Evolutionary conservation across 306 rosid species (phyloP).

Genomic region (Alnus rubra): DNA sequence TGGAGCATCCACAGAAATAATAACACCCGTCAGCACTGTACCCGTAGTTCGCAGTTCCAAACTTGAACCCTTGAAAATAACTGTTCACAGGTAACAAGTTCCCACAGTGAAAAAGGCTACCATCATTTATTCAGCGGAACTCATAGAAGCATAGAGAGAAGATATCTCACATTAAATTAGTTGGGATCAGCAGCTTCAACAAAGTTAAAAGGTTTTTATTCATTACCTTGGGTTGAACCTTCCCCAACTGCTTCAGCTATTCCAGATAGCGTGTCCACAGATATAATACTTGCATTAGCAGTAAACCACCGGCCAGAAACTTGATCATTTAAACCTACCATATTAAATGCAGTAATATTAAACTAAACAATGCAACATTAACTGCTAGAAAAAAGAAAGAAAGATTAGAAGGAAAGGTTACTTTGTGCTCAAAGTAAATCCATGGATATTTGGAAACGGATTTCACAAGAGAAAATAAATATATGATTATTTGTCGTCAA

Average conservation of each 20-base stretch:
- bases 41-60: conserved; percentile 65
- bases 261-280: conserved; percentile 61
- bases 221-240: conserved; percentile 84
- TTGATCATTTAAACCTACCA: conserved; percentile 65
- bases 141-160: not conserved
- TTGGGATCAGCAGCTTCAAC: not conserved
- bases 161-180: not conserved
- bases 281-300: conserved; percentile 69
- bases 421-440: not conserved
- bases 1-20: conserved; percentile 76
- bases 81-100: conserved; percentile 52
- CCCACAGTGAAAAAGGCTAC: conserved; percentile 12
- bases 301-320: conserved; percentile 78
- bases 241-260: conserved; percentile 71
- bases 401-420: not conserved
- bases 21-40: conserved; percentile 52
- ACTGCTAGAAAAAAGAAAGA: not conserved
- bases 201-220: conserved; percentile 18
- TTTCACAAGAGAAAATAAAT: not conserved
- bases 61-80: conserved; percentile 58
- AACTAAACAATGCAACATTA: conserved; percentile 22
- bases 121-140: conserved; percentile 29
- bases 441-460: not conserved
- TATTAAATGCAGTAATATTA: not conserved
- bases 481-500: not conserved